These are phyloP conservation scores for Yamadazyma sp. DNA, from an alignment of 1,139 yeast genomes.

Conservation along the genomic window DNA sequence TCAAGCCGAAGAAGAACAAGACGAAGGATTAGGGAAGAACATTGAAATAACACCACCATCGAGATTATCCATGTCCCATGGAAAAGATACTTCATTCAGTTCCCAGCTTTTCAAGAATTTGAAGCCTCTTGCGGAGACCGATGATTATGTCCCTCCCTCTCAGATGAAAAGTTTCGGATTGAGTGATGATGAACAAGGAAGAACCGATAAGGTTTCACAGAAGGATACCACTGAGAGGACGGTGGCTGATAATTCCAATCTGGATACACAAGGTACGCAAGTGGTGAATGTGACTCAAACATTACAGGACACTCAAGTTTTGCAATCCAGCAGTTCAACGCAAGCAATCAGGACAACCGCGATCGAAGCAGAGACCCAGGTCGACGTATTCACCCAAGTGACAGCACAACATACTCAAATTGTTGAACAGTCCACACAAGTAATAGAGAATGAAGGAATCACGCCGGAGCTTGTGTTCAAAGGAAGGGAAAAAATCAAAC, in stretches of 20 bases:
- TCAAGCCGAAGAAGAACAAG: slow-evolving; percentile 1
- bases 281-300: not conserved
- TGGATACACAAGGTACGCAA: not conserved
- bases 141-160: slow-evolving; percentile 6
- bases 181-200: not conserved
- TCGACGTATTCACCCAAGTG: slow-evolving; percentile 7
- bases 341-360: not conserved
- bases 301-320: slow-evolving; percentile 2
- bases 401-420: slow-evolving; percentile 17
- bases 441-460: slow-evolving; percentile 20
- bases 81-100: not conserved
- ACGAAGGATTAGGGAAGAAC: too few species aligned
- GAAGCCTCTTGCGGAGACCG: slow-evolving; percentile 18
- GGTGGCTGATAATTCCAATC: not conserved
- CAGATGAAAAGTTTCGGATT: slow-evolving; percentile 6
- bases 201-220: not conserved
- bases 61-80: not conserved
- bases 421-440: slow-evolving; percentile 1
- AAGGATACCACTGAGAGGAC: not conserved
- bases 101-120: slow-evolving; percentile 32
- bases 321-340: not conserved
- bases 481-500: slow-evolving; percentile 24
- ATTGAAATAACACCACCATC: too few species aligned
- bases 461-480: slow-evolving; percentile 26
- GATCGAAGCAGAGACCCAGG: not conserved